Evolutionary conservation across 2,329 filamentous ascomycete species (phyloP).

Genomic region (Ilyonectria destructans): DNA sequence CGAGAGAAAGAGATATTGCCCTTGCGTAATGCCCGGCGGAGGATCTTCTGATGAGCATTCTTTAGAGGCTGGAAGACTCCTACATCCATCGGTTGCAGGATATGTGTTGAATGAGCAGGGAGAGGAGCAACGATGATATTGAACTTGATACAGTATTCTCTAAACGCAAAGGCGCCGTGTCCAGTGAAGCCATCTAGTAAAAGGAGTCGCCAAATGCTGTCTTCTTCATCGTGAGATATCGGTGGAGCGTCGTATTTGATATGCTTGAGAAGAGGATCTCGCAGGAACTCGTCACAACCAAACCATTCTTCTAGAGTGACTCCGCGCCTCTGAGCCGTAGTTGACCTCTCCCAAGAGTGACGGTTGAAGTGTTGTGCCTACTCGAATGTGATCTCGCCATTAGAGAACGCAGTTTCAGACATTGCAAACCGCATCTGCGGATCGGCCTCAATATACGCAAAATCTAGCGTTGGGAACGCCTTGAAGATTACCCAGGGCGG

Average conservation of each 20-base stretch:
- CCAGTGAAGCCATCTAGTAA: conserved; percentile 3
- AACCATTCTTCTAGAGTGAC: no score
- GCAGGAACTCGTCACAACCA: neutral
- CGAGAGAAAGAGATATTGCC: no score
- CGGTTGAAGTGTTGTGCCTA: no score
- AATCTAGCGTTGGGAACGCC: conserved; percentile 12
- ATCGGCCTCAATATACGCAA: conserved; percentile 15
- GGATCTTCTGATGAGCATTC: conserved; percentile 2
- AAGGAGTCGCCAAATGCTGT: neutral
- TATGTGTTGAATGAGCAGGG: conserved; percentile 6
- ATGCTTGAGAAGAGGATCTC: neutral
- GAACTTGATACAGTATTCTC: conserved; percentile 7
- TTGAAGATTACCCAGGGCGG: conserved; percentile 19
- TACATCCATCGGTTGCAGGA: conserved; percentile 5
- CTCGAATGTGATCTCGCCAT: neutral
- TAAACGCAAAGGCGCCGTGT: neutral
- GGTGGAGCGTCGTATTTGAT: no score
- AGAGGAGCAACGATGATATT: conserved; percentile 2
- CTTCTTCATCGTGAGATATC: neutral
- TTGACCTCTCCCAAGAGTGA: no score
- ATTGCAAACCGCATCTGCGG: neutral
- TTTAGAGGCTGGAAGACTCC: conserved; percentile 8
- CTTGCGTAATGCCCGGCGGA: no score
- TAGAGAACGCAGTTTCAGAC: neutral
- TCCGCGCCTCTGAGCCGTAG: neutral